phyloP scores from a whole-genome alignment of 495 filamentous ascomycete species.

The Xylaria scruposa region DNA sequence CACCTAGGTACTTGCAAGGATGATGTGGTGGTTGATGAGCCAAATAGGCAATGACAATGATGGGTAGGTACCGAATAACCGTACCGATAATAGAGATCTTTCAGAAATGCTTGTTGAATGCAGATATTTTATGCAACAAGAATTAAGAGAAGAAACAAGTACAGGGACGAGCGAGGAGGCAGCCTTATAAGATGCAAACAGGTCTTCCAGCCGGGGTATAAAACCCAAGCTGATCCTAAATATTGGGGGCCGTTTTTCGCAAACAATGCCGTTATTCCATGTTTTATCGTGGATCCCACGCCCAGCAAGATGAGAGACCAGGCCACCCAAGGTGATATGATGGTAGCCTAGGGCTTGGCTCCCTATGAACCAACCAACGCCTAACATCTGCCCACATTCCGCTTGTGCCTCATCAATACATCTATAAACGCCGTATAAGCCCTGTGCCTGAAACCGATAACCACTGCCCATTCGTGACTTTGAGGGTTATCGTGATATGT shows the following conservation, averaged over 20 bases:
- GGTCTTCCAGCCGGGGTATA: not conserved
- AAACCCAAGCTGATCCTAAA: not conserved
- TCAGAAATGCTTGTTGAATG: not conserved
- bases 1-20: not conserved
- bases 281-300: not conserved
- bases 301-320: not conserved
- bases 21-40: not conserved
- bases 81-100: not conserved
- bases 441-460: not conserved
- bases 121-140: not conserved
- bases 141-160: not conserved
- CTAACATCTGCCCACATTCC: not conserved
- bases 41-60: not conserved
- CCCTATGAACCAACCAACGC: not conserved
- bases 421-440: not conserved
- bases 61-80: not conserved
- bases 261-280: not conserved
- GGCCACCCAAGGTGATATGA: not conserved
- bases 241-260: slow-evolving; percentile 1
- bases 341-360: not conserved
- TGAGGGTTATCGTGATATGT: not conserved
- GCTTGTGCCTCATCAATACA: not conserved
- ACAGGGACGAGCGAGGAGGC: not conserved
- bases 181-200: slow-evolving; percentile 2
- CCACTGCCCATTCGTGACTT: not conserved